A percentile compares a stretch with the other conserved stretches of the same genome.
Conservation (phyloP, 129 eudicot genomes). For the Lactuca saligna region DNA sequence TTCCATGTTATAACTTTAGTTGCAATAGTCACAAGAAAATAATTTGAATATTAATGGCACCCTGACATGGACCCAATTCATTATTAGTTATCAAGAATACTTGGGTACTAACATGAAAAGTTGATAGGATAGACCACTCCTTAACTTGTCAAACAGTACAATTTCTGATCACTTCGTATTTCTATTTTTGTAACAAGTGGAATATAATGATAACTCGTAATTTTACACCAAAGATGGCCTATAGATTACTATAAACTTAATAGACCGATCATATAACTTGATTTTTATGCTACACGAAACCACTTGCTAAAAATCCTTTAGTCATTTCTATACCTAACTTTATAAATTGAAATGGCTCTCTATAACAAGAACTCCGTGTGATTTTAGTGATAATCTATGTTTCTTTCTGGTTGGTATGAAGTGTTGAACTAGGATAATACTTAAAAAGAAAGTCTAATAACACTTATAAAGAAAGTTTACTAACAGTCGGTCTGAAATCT, state of each 20-base stretch:
- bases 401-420: slow-evolving; percentile 27
- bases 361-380: slow-evolving; percentile 33
- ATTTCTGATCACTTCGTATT: slow-evolving; percentile 19
- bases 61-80: slow-evolving; percentile 23
- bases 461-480: neutral
- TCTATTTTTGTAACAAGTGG: slow-evolving; percentile 26
- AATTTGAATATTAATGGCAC: neutral
- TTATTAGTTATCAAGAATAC: slow-evolving; percentile 13
- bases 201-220: slow-evolving; percentile 9
- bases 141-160: slow-evolving; percentile 21
- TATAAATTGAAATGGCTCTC: slow-evolving; percentile 25
- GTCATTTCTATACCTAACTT: slow-evolving; percentile 41
- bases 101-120: slow-evolving; percentile 18
- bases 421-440: slow-evolving; percentile 26
- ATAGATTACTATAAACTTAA: neutral
- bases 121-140: slow-evolving; percentile 28
- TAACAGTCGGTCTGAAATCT: neutral
- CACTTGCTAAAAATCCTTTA: slow-evolving; percentile 13
- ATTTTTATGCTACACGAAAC: slow-evolving; percentile 2
- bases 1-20: neutral
- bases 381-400: slow-evolving; percentile 22
- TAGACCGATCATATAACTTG: slow-evolving; percentile 9
- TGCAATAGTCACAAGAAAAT: neutral
- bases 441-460: slow-evolving; percentile 1
- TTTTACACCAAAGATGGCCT: neutral